Conservation (phyloP, 768 basidiomycete species). For the Porphyrellus cyaneotinctus region DNA sequence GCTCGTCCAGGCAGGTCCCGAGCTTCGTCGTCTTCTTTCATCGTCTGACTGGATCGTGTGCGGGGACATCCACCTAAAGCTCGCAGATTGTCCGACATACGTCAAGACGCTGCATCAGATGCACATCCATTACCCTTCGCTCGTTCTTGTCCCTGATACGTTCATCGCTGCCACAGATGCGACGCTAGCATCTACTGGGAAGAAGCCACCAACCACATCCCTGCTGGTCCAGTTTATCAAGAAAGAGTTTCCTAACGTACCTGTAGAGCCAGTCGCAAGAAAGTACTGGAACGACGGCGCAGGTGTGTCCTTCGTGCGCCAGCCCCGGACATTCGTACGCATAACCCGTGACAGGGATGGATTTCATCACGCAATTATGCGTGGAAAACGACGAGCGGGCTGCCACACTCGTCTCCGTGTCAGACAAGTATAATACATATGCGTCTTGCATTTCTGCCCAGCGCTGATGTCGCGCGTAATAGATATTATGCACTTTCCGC, state of each 20-base stretch:
- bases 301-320: constrained; percentile 39
- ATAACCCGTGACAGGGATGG: constrained; percentile 53
- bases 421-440: constrained; percentile 67
- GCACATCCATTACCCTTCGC: constrained; percentile 66
- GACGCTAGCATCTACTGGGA: constrained; percentile 40
- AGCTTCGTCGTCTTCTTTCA: not conserved
- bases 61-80: constrained; percentile 35
- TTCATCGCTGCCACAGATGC: constrained; percentile 60
- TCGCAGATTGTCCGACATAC: constrained; percentile 84
- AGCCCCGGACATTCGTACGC: not conserved
- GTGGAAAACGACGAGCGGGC: constrained; percentile 80
- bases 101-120: constrained; percentile 86
- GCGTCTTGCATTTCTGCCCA: not conserved
- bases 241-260: constrained; percentile 67
- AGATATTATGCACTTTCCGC: constrained; percentile 92
- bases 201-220: constrained; percentile 46
- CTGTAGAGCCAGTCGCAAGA: constrained; percentile 67
- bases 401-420: constrained; percentile 70
- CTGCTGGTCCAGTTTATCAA: constrained; percentile 67
- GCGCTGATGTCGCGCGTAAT: constrained; percentile 4
- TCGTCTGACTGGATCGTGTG: not conserved
- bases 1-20: constrained; percentile 67
- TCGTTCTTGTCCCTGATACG: constrained; percentile 80
- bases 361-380: constrained; percentile 73
- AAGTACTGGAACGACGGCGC: constrained; percentile 84